Base-by-base conservation (phyloP, 2,329 filamentous ascomycete species). In the Talaromyces albobiverticillius region DNA sequence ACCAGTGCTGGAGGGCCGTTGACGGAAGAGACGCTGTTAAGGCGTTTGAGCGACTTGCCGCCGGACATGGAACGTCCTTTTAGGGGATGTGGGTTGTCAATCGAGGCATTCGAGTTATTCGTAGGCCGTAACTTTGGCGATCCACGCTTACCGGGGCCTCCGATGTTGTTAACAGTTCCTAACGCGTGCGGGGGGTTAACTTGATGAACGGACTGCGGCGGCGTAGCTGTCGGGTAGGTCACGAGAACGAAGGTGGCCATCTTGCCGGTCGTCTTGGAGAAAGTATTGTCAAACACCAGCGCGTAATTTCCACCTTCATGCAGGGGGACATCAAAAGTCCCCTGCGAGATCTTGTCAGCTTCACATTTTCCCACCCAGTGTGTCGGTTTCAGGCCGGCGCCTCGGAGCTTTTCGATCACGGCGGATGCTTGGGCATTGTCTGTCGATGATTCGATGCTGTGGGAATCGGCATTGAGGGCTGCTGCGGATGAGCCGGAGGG, bases 221-320 rank as follows among this genome's bases (percentile, higher is more conserved):
- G 72, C 45, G 69, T 82, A 61, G 86, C 88, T 32, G 90, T 92
- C 9, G 93, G 92, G 66, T 97, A 96, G 36, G 91, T 97, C 69
- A 97, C 82, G 50, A 99, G 83, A 32, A 96, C 92, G 66, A 99
- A 90, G 7, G 93, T 97, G 18, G 91, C 91, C 26, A 88, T 96
- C 76, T 99, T 99, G 51, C 92, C 94, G 40, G 89, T 87, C 71
- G 87, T 89, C 75, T 96, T 97, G 57, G 92, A 96, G 70, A 99
- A 99, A 25, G 94, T 99, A 68, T 99, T 99, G 82, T 99, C 94
- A 67, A 99, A 96, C 29, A 97, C 90, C 57, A 99, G 79, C 54
- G 92, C 94, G 69, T 95, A 99, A 84, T 96, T 96, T 66, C 94
- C 94, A 22, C 86, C 89, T 59, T 94, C 85, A 31, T 84, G 85